A percentile compares a stretch with the other conserved stretches of the same genome.
These are phyloP conservation scores for Daldinia sp. DNA, from an alignment of 2,329 filamentous ascomycete genomes.

Conservation along the genomic window DNA sequence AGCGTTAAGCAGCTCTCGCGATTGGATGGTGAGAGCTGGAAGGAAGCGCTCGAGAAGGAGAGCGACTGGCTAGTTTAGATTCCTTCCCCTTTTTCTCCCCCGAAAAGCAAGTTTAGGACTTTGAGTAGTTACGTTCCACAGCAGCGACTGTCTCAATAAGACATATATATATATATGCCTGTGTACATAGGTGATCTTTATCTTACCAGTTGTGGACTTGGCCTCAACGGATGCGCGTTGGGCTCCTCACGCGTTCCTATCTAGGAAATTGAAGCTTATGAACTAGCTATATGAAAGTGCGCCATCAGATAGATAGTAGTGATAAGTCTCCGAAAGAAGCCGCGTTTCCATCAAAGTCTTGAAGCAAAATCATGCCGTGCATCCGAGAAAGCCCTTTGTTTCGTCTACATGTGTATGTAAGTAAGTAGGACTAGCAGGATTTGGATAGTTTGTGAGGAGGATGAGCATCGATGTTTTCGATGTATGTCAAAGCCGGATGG, in stretches of 20 bases:
- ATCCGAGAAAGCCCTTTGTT: background rate
- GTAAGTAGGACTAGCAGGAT: background rate
- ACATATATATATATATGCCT: background rate
- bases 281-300: background rate
- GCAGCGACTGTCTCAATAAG: background rate
- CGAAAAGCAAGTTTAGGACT: background rate
- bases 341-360: background rate
- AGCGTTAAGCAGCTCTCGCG: slow-evolving; percentile 61
- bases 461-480: background rate
- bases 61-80: slow-evolving; percentile 55
- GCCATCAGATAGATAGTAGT: background rate
- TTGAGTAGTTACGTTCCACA: background rate
- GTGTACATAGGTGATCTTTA: background rate
- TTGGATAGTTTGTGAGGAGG: background rate
- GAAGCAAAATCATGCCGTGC: background rate
- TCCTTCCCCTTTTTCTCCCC: background rate
- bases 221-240: background rate
- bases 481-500: background rate
- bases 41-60: slow-evolving; percentile 56
- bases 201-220: background rate
- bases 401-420: background rate
- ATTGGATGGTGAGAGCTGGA: slow-evolving; percentile 61
- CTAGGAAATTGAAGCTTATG: background rate
- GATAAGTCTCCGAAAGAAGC: background rate
- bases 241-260: background rate